phyloP scores from a whole-genome alignment of 352 stramenopile species.

The Phytophthora parvispora region DNA sequence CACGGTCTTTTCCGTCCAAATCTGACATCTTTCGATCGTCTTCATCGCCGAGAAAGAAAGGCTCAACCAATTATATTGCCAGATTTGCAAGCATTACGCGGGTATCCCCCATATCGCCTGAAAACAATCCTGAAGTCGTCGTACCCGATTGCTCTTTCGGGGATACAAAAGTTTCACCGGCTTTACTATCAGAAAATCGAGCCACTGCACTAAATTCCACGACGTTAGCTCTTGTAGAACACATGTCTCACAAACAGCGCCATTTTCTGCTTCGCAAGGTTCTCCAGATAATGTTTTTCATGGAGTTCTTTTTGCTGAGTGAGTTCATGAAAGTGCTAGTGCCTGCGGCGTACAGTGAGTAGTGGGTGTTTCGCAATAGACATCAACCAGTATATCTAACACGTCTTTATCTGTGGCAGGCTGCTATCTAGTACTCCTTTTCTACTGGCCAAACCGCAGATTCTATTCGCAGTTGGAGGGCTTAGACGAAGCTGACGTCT shows the following conservation, averaged over 20 bases:
- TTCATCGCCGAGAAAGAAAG: neutral
- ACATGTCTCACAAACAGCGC: slow-evolving; percentile 6
- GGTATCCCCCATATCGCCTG: neutral
- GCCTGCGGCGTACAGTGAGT: slow-evolving; percentile 37
- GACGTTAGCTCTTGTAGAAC: neutral
- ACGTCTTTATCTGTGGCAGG: slow-evolving; percentile 7
- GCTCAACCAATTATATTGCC: neutral
- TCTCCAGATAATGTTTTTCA: slow-evolving; percentile 41
- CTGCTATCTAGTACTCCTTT: slow-evolving; percentile 32
- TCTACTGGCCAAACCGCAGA: slow-evolving; percentile 35
- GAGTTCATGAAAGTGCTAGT: slow-evolving; percentile 44
- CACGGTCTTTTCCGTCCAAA: neutral
- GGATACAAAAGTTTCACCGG: neutral
- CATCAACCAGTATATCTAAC: neutral
- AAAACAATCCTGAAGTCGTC: neutral
- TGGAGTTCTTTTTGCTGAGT: slow-evolving; percentile 40
- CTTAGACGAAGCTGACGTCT: slow-evolving; percentile 5
- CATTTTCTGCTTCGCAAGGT: slow-evolving; percentile 16
- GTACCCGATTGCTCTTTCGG: neutral
- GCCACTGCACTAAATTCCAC: neutral
- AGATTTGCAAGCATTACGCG: neutral
- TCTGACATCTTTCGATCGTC: slow-evolving; percentile 12
- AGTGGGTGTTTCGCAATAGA: neutral
- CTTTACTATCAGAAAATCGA: neutral
- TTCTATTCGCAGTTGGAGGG: slow-evolving; percentile 35